Base-by-base conservation (phyloP, 352 stramenopile genomes). In the Lagenidium giganteum region DNA sequence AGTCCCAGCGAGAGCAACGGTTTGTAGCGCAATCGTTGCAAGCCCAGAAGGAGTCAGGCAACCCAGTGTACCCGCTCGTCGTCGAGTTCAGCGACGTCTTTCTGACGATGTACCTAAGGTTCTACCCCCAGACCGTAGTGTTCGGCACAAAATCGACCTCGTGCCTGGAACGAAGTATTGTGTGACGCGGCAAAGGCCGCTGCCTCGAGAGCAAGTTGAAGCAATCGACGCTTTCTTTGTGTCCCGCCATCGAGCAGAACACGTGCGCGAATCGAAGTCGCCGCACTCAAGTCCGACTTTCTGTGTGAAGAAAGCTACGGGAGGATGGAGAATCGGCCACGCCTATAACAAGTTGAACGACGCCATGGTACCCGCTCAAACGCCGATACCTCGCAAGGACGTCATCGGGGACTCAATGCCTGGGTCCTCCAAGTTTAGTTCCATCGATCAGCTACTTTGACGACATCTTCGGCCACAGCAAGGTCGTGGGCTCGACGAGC, bases 251-350 rank as follows among this genome's bases (percentile, higher is more conserved):
- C 23, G 16, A 13, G 36, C 18, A n/a, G 23, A 21, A n/a, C n/a
- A 28, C 16, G 23, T 29, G 8, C 23, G 18, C 7, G 36, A 42
- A 27, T 18, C 7, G 7, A 42, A 42, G 21, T 29, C 9, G 8
- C 36, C 23, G 8, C 23, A 42, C 14, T 42, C 11, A 8, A 42
- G 9, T 8, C 36, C 32, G 7, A 38, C 32, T 42, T 57, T 56
- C 29, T 56, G 48, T 36, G 28, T 56, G 12, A 56, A 56, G 46
- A 57, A 56, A 36, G 37, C 48, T 14, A 55, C 3, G 14, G 40
- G 23, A 18, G 25, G 20, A 11, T 57, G 48, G 48, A 24, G 41
- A 13, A 56, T 56, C 5, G 47, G 56, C 13, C 48, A 56, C 32
- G 42, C 26, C 12, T 46, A 43, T 4, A 46, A 46, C 32, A 54